Evolutionary conservation across 495 filamentous ascomycete genomes (phyloP).

Genomic region (Pseudotulostoma volvatum): DNA sequence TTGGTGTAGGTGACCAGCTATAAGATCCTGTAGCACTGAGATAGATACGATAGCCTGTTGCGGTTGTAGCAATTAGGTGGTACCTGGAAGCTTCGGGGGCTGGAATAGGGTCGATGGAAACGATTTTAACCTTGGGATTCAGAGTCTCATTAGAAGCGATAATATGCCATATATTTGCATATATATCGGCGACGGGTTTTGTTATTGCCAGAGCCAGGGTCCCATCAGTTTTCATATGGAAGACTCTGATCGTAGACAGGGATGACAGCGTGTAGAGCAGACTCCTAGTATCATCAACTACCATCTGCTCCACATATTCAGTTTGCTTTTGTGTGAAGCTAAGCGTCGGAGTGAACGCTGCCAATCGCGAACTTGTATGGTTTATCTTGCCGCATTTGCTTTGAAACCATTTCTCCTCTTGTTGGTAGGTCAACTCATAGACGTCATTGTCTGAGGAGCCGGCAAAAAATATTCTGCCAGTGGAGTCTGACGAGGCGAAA

Average conservation of each 20-base stretch:
- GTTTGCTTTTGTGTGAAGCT: slow-evolving; percentile 32
- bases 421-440: slow-evolving; percentile 86
- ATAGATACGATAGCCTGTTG: slow-evolving; percentile 79
- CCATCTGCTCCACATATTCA: slow-evolving; percentile 58
- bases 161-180: slow-evolving; percentile 64
- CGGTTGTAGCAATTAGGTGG: slow-evolving; percentile 80
- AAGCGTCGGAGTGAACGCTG: slow-evolving; percentile 45
- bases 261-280: slow-evolving; percentile 84
- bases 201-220: slow-evolving; percentile 39
- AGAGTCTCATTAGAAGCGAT: slow-evolving; percentile 50
- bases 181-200: slow-evolving; percentile 34
- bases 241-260: slow-evolving; percentile 67
- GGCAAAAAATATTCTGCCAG: slow-evolving; percentile 81
- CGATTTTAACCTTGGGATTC: slow-evolving; percentile 49
- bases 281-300: slow-evolving; percentile 71
- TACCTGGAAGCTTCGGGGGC: slow-evolving; percentile 64
- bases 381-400: slow-evolving; percentile 67
- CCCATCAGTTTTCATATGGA: slow-evolving; percentile 49
- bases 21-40: slow-evolving; percentile 75
- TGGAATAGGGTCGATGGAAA: slow-evolving; percentile 70
- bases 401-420: slow-evolving; percentile 91
- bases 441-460: slow-evolving; percentile 70
- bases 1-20: slow-evolving; percentile 41
- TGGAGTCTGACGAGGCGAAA: slow-evolving; percentile 58
- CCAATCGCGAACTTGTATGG: slow-evolving; percentile 64